Evolutionary conservation across 2,329 filamentous ascomycete genomes (phyloP).

Genomic region (Colletotrichum caudatum): DNA sequence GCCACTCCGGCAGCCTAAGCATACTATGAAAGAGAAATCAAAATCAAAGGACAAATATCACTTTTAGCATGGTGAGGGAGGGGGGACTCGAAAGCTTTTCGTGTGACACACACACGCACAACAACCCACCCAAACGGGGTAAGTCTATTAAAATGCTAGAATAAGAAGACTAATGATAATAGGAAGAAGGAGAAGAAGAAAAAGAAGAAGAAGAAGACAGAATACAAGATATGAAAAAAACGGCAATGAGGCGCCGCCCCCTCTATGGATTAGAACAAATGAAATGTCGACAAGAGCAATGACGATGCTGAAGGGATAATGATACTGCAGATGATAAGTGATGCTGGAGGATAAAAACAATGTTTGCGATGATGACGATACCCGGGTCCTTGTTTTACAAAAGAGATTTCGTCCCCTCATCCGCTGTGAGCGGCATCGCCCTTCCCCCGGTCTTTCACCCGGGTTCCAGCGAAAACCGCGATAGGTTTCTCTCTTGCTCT

Average conservation of each 20-base stretch:
- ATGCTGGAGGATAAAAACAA: neutral
- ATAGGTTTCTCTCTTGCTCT: constrained; percentile 1
- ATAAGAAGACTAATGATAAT: neutral
- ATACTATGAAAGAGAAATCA: neutral
- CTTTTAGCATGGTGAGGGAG: neutral
- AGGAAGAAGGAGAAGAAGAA: no score
- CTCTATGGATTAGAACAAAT: neutral
- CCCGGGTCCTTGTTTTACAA: constrained; percentile 10
- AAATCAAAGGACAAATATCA: neutral
- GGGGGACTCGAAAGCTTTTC: neutral
- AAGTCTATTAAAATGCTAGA: neutral
- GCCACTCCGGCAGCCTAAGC: no score
- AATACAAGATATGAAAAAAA: neutral
- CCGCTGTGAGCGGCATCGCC: constrained; percentile 21
- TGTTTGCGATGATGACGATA: neutral
- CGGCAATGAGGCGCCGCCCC: neutral
- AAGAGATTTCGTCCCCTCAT: constrained; percentile 34
- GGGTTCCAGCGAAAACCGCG: constrained; percentile 24
- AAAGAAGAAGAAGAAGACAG: no score
- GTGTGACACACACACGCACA: neutral
- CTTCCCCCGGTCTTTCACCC: constrained; percentile 37
- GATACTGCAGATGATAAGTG: neutral
- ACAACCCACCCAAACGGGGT: neutral
- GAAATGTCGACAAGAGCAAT: neutral
- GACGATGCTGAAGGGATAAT: neutral